Base-by-base conservation (phyloP, 2,329 filamentous ascomycete species). In the Rugonectria rugulosa region DNA sequence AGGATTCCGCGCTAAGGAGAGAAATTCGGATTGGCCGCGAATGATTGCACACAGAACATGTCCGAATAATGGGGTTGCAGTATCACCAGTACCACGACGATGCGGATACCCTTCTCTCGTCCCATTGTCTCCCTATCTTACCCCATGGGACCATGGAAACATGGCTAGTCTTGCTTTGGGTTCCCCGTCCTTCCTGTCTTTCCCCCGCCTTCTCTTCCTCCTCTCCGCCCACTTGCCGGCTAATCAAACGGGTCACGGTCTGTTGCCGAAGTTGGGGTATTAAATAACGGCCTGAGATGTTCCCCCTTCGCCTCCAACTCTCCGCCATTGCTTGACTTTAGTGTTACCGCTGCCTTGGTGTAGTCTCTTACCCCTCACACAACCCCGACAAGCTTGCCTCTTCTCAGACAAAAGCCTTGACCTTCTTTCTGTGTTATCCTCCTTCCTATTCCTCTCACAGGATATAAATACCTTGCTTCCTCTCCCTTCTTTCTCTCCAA, bases 251-350 rank as follows among this genome's bases (percentile, higher is more conserved):
- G 7, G 26, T 24, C 36, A n/a, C n/a, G 24, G 11, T 31, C 24
- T 37, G 38, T 50, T 55, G 34, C 52, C 52, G 40, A 55, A 45
- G 52, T 55, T 55, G 44, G 52, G 40, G 52, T 49, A 55, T 55
- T 49, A 49, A 55, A 48, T 42, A 34, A 40, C 20, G 11, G 38
- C 32, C 45, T 29, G 29, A 38, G 45, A 50, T 54, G 38, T 44
- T 26, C 52, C 29, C 15, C 40, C 34, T 27, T 19, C 27, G 38
- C 11, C 24, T 38, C 29, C 26, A 29, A 14, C 7, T 11, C 11
- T 27, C 11, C 24, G 24, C 6, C 24, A 27, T 27, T 27, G 24
- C 6, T 32, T 32, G 6, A 14, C 12, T 29, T 29, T 29, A 7
- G 26, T 12, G 7, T 29, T 17, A 19, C 41, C 24, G 7, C 7